phyloP scores from a whole-genome alignment of 2,329 filamentous ascomycete species.

The Xylaria sp. region DNA sequence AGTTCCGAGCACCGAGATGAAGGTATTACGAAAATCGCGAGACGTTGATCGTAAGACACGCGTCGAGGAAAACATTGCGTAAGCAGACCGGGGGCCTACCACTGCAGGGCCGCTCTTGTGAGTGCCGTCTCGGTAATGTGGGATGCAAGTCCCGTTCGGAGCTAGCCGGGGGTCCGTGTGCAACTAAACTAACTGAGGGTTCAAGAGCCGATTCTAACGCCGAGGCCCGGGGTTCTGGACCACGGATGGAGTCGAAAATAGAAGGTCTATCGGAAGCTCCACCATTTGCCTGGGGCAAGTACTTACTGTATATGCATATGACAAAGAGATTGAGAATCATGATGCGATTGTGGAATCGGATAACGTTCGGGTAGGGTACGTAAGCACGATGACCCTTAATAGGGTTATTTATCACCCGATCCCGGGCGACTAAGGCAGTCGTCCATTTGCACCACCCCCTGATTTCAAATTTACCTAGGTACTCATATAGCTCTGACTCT shows the following conservation, averaged over 20 bases:
- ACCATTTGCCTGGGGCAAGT: background rate
- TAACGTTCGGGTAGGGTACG: background rate
- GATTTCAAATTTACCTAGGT: background rate
- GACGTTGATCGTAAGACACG: background rate
- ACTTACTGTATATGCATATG: background rate
- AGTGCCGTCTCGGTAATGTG: background rate
- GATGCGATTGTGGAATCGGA: background rate
- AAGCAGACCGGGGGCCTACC: background rate
- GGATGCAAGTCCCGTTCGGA: background rate
- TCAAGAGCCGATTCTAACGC: background rate
- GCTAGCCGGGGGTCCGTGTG: background rate
- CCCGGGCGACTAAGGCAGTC: background rate
- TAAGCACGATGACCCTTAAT: background rate
- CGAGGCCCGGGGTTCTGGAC: background rate
- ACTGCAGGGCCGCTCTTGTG: background rate
- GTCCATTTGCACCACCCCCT: background rate
- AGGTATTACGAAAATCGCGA: background rate
- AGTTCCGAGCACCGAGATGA: background rate
- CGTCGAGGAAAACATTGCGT: background rate
- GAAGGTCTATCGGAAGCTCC: background rate
- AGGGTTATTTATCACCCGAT: background rate
- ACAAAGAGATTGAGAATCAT: slow-evolving; percentile 12
- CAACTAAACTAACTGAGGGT: background rate
- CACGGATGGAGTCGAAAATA: background rate
- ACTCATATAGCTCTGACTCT: too few relatives aligned